Evolutionary conservation across 305 asterid species (phyloP), one percentile per base, ranked within the genome.

Genomic region (Fraxinus sp.): DNA sequence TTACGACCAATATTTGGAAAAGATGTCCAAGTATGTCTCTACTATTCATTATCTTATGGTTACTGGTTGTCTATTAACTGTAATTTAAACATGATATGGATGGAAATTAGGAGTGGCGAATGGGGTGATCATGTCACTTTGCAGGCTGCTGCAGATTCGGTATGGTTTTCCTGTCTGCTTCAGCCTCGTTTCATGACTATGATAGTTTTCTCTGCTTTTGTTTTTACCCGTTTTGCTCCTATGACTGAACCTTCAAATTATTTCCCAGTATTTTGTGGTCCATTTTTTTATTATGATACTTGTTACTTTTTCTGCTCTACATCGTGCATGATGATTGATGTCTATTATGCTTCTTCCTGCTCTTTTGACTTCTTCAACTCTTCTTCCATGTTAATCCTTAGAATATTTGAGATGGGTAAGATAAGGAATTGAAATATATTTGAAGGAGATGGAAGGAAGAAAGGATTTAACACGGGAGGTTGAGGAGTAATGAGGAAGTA

Each of bases 81-180:
- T 77, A 59, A 81, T 49, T 85, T 82, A 82, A 36, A 81, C 87
- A 30, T 81, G 73, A 37, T 78, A 37, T 68, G 73, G 62, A 81
- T 81, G 80, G 75, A 72, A 55, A 77, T 43, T 86, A 95, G 98
- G 95, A 90, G 80, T 11, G 97, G 98, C 22, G 98, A 93, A 84
- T 95, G 98, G 98, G 98, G 98, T 86, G 98, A 95, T 91, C 98
- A 95, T 84, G 97, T 94, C 87, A 93, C 98, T 52, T 79, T 94
- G 90, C 98, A 93, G 90, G 98, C 98, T 81, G 97, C 98, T 83
- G 93, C 98, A 20, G 98, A 94, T 90, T 91, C 94, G 64, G 98
- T 94, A 92, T 71, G 85, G 82, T 41, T 59, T 46, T 22, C n/a
- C 3, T 52, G 79, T 74, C 68, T 59, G 66, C 20, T 66, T 76